Base-by-base conservation (phyloP, 257 asterid genomes). In the Rauvolfia tetraphylla region DNA sequence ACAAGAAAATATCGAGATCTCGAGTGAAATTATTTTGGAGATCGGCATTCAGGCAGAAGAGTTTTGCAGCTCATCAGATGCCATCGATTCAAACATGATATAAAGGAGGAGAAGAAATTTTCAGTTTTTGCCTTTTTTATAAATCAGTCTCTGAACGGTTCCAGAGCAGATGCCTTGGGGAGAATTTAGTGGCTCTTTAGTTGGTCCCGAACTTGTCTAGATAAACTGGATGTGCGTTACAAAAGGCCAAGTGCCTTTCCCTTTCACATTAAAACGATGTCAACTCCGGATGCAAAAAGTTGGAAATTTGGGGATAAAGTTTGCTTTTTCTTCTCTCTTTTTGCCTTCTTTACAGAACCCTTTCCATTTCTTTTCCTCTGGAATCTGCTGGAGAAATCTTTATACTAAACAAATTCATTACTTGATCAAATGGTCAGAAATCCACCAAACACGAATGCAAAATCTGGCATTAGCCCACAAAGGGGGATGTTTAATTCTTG, bases 281-380 rank as follows among this genome's bases (percentile, higher is more conserved):
- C 66, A 61, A 57, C 75, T 36, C 67, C 66, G 59, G 75, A 76
- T 62, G 76, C 82, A 78, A 78, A 83, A 83, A 80, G 79, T 33
- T 77, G 53, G 66, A 79, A 81, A 84, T 67, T 38, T 31, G 69
- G 65, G 72, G 77, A 76, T 74, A 82, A 79, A 83, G 81, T 63
- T 81, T 36, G 34, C 62, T 68, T 84, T 80, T 61, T 33, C 72
- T 77, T 76, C 79, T 57, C 49, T 51, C 77, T 57, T 75, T 71
- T 76, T 75, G 29, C 56, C 39, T 5, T 31, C 42, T 39, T 66
- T 66, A 46, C 22, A n/a, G 34, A 51, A 41, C 8, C 62, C n/a
- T 48, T 63, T 77, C 65, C 18, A 39, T 69, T 51, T 53, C 68
- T 14, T 61, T 42, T 36, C 7, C 41, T 36, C 13, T 62, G 42